Percentiles rank a stretch among this genome's conserved stretches.
phyloP scores from a whole-genome alignment of 2,329 filamentous ascomycete genomes.

The Cadophora gregata region DNA sequence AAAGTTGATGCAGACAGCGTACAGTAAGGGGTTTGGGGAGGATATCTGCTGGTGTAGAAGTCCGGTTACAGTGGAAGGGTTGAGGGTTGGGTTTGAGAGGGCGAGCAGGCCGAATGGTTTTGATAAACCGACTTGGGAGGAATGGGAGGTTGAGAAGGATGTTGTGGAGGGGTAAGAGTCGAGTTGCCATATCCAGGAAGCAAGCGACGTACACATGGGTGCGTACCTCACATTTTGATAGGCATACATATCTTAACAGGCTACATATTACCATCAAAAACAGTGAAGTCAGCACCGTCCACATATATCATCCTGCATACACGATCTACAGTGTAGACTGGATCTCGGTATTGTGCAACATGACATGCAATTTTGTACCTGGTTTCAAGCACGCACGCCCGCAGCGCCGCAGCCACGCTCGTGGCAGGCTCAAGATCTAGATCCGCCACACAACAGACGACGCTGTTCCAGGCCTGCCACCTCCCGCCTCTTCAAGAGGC shows the following conservation, averaged over 20 bases:
- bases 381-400: not conserved
- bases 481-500: not conserved
- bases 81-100: constrained; percentile 41
- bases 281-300: not conserved
- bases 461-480: not conserved
- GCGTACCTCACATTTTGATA: not conserved
- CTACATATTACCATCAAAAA: not conserved
- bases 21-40: constrained; percentile 37
- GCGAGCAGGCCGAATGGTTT: constrained; percentile 55
- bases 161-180: constrained; percentile 35
- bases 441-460: not conserved
- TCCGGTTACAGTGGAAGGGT: constrained; percentile 40
- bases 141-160: constrained; percentile 38
- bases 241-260: not conserved
- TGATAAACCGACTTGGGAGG: constrained; percentile 54
- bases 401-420: not conserved
- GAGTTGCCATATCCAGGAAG: not conserved
- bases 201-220: not conserved
- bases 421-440: constrained; percentile 1
- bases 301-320: not conserved
- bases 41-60: constrained; percentile 43
- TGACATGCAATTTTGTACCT: not conserved
- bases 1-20: constrained; percentile 39
- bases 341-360: constrained; percentile 1
- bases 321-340: not conserved